Base-by-base conservation (phyloP, 148 eudicot genomes). In the Talinum fruticosum region DNA sequence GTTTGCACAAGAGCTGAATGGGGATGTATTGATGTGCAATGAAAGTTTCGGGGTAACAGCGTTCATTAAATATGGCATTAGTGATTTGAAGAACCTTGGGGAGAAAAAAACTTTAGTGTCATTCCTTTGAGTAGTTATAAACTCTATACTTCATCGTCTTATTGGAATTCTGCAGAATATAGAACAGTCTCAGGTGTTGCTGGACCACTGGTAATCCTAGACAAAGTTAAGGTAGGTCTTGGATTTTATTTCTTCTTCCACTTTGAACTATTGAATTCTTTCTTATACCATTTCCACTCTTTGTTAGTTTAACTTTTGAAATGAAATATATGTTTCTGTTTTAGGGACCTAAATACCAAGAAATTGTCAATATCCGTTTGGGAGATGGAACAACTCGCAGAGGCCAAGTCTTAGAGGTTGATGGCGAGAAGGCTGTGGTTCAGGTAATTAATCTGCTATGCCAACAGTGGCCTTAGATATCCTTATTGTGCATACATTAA, bases 351-450 rank as follows among this genome's bases (percentile, higher is more conserved):
- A 96, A 96, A 86, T 96, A 85, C 80, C 97, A 93, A 83, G 99
- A 96, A 82, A 96, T 96, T 81, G 99, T 93, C 35, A 96, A 93
- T 85, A 96, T 96, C 74, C 99, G 99, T 75, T 75, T 95, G 76
- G 99, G 99, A 82, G 99, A 96, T 82, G 99, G 99, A 77, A 85
- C 97, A 45, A 93, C 86, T 49, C 90, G 99, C 32, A 93, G 99
- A 86, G 99, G 99, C 76, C 99, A 96, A 84, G 99, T 96, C 78
- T 84, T 93, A 61, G 99, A 96, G 83, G 99, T 96, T 84, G 99
- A 96, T 78, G 99, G 97, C 35, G 99, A 96, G 83, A 96, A 93
- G 83, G 99, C 97, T 80, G 99, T 95, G 83, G 99, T 96, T 77
- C 99, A 96, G 97, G 97, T 57, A 30, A 3, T 19, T 2, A 41